Evolutionary conservation across 2,329 filamentous ascomycete species (phyloP).

Genomic region (Microdochium paspali): DNA sequence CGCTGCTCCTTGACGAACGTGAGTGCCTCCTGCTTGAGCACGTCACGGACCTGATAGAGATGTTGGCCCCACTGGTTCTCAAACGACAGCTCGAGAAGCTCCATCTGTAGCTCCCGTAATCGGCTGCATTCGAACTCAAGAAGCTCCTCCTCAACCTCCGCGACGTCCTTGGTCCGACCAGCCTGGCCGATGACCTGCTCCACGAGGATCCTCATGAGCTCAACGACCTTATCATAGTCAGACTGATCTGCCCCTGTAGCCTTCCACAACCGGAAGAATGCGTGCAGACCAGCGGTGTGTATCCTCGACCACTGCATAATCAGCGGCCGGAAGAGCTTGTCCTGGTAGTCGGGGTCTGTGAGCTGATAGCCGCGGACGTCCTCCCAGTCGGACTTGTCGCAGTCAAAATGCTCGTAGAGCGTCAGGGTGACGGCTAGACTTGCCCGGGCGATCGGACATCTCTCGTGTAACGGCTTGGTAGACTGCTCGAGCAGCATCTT

Average conservation of each 20-base stretch:
- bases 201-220: conserved; percentile 80
- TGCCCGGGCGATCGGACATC: conserved; percentile 80
- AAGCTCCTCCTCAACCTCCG: conserved; percentile 84
- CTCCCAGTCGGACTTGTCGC: conserved; percentile 73
- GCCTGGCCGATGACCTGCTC: conserved; percentile 84
- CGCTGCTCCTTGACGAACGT: conserved; percentile 97
- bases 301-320: conserved; percentile 88
- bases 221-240: conserved; percentile 89
- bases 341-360: conserved; percentile 70
- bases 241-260: conserved; percentile 72
- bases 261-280: conserved; percentile 91
- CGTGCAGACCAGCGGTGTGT: conserved; percentile 75
- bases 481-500: conserved; percentile 88
- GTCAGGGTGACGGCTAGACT: conserved; percentile 82
- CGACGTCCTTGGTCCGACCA: conserved; percentile 69
- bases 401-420: conserved; percentile 91
- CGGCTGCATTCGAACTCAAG: conserved; percentile 70
- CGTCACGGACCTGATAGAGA: conserved; percentile 80
- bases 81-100: conserved; percentile 80
- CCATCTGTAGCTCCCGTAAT: conserved; percentile 85
- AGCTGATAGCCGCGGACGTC: conserved; percentile 68
- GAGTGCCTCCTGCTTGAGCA: conserved; percentile 80
- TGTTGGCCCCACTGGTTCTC: conserved; percentile 93
- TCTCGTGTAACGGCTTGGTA: conserved; percentile 56
- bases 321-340: conserved; percentile 78